Percentiles rank a stretch among this genome's conserved stretches.
phyloP scores from a whole-genome alignment of 805 yeast genomes.

The Millerozyma miso region DNA sequence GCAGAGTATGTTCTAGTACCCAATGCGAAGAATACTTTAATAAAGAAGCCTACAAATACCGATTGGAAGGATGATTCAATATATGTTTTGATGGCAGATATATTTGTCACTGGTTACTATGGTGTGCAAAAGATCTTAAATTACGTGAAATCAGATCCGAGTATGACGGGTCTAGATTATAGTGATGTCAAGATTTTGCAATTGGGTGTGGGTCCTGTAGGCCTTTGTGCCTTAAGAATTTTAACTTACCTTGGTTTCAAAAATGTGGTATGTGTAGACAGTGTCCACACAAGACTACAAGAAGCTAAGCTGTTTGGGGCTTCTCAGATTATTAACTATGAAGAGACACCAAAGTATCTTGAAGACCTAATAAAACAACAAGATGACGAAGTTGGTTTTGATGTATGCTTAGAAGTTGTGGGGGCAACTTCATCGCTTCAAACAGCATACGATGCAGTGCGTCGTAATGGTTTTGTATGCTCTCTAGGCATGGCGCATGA shows the following conservation, averaged over 20 bases:
- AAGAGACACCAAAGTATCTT: slow-evolving; percentile 25
- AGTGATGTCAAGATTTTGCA: slow-evolving; percentile 41
- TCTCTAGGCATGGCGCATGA: slow-evolving; percentile 62
- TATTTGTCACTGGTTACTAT: slow-evolving; percentile 59
- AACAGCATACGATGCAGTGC: slow-evolving; percentile 48
- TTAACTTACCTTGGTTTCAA: slow-evolving; percentile 43
- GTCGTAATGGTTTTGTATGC: slow-evolving; percentile 55
- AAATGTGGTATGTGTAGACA: slow-evolving; percentile 45
- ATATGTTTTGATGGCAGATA: slow-evolving; percentile 58
- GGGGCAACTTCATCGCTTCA: slow-evolving; percentile 51
- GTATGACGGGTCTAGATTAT: slow-evolving; percentile 12
- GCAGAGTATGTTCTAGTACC: slow-evolving; percentile 62
- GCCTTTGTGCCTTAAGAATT: slow-evolving; percentile 47
- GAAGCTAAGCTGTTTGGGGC: slow-evolving; percentile 49
- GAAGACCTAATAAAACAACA: slow-evolving; percentile 26
- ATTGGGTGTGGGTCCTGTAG: slow-evolving; percentile 61
- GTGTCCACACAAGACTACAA: slow-evolving; percentile 43
- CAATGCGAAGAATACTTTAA: slow-evolving; percentile 47
- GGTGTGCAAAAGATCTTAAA: slow-evolving; percentile 51
- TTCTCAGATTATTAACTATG: slow-evolving; percentile 41
- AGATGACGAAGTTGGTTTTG: slow-evolving; percentile 50
- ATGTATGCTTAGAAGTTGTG: slow-evolving; percentile 57
- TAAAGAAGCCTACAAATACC: slow-evolving; percentile 33
- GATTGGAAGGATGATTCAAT: slow-evolving; percentile 37
- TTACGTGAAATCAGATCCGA: slow-evolving; percentile 28